Evolutionary conservation across 75 land plant genomes (phyloP), one percentile per base, ranked within the genome.

Genomic region (Selaginella tamariscina): DNA sequence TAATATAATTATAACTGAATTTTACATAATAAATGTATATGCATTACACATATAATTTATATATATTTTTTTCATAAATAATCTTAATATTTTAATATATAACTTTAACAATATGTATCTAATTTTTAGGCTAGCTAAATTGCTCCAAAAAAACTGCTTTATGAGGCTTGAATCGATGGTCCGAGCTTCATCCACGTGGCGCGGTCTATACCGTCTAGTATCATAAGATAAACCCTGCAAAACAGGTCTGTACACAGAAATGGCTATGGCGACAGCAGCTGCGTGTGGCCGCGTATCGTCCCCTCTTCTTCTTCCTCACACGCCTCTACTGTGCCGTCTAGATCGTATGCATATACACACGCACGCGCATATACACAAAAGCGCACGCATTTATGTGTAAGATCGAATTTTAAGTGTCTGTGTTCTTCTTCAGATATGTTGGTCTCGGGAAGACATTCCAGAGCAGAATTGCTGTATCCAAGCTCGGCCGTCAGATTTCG

Each of bases 381-480:
- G n/a, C n/a, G n/a, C n/a, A n/a, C n/a, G n/a, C n/a, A n/a, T n/a
- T n/a, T n/a, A n/a, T n/a, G n/a, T n/a, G n/a, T n/a, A n/a, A n/a
- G n/a, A n/a, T n/a, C n/a, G n/a, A n/a, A n/a, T n/a, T n/a, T n/a
- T n/a, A n/a, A n/a, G n/a, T n/a, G 27, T 55, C 49, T 1, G 33
- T 68, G 24, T 59, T 71, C 56, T 27, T 77, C 0, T 71, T 80
- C 11, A 44, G 31, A 27, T 60, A 72, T 29, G 72, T 74, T 49
- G 77, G 74, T 13, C 73, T 79, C 57, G 68, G 78, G 27, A 69
- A 55, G 26, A 32, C 71, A 33, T 60, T 80, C 60, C 44, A 44
- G 2, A 69, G 78, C 1, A 68, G 39, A 1, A 31, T 72, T 15
- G 71, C 44, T 57, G 28, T 15, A 15, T 39, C 49, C 49, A 39